These are phyloP conservation scores for Copromyces sp. DNA, from an alignment of 495 filamentous ascomycete species.

Conservation along the genomic window DNA sequence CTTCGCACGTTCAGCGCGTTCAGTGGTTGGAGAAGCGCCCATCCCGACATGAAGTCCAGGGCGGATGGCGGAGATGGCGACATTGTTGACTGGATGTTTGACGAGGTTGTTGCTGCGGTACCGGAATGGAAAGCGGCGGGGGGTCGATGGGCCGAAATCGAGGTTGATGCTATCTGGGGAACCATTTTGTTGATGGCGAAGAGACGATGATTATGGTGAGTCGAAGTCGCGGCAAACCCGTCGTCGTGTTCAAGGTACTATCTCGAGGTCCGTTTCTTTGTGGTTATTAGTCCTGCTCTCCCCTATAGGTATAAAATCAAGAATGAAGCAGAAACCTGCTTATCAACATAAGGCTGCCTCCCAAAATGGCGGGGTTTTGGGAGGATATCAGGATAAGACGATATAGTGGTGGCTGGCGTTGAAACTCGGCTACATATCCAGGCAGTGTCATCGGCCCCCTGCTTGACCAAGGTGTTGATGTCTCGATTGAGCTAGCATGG, in stretches of 20 bases:
- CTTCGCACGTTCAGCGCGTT: slow-evolving; percentile 46
- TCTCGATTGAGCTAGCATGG: background rate
- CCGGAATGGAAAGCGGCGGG: slow-evolving; percentile 39
- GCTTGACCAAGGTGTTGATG: background rate
- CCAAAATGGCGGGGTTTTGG: background rate
- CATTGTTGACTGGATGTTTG: slow-evolving; percentile 46
- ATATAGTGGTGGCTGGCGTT: background rate
- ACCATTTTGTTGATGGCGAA: slow-evolving; percentile 44
- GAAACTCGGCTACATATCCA: background rate
- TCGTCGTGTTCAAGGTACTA: background rate
- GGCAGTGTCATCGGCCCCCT: background rate
- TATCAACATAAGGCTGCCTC: background rate
- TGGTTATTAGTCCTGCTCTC: background rate
- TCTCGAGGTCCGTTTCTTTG: background rate
- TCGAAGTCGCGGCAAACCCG: background rate
- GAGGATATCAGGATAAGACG: background rate
- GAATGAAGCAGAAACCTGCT: background rate
- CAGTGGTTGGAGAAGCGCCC: slow-evolving; percentile 42
- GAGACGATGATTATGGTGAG: slow-evolving; percentile 17
- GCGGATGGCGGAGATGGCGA: slow-evolving; percentile 42
- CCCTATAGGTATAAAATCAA: background rate
- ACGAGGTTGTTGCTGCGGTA: slow-evolving; percentile 36
- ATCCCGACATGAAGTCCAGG: slow-evolving; percentile 34
- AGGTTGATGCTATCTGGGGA: slow-evolving; percentile 45
- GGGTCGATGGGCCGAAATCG: slow-evolving; percentile 36